Evolutionary conservation across 1,284 basidiomycete species (phyloP).

Genomic region (Gomphus bonarii): DNA sequence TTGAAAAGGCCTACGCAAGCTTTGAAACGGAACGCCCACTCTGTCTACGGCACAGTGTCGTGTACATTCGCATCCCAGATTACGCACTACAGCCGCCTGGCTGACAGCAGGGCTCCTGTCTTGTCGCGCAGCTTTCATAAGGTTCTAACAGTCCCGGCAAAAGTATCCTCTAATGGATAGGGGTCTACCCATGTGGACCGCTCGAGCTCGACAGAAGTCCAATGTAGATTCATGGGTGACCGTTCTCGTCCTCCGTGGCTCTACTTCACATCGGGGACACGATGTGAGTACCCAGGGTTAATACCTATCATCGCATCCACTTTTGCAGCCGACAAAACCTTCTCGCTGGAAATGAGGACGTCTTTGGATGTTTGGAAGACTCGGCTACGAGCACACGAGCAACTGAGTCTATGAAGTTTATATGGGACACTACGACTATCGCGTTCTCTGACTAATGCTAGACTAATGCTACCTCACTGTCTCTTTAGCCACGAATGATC

Average conservation of each 20-base stretch:
- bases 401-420: too few relatives aligned
- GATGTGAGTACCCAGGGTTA: too few relatives aligned
- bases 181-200: neutral
- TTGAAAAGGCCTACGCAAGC: conserved; percentile 1
- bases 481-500: neutral
- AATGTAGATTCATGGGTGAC: too few relatives aligned
- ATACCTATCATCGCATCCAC: too few relatives aligned
- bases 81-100: neutral
- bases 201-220: too few relatives aligned
- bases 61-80: neutral
- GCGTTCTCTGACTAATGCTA: too few relatives aligned
- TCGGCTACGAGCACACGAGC: too few relatives aligned
- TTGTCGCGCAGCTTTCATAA: neutral
- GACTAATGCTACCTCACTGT: neutral
- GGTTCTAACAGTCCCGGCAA: neutral
- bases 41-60: neutral
- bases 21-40: neutral
- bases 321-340: too few relatives aligned
- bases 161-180: neutral
- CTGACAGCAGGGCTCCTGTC: neutral
- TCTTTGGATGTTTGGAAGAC: too few relatives aligned
- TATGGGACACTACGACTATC: neutral
- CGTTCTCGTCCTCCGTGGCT: too few relatives aligned
- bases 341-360: too few relatives aligned
- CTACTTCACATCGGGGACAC: too few relatives aligned